Evolutionary conservation across 2,329 filamentous ascomycete species (phyloP), one percentile per base, ranked within the genome.

Genomic region (Mariannaea sp.): DNA sequence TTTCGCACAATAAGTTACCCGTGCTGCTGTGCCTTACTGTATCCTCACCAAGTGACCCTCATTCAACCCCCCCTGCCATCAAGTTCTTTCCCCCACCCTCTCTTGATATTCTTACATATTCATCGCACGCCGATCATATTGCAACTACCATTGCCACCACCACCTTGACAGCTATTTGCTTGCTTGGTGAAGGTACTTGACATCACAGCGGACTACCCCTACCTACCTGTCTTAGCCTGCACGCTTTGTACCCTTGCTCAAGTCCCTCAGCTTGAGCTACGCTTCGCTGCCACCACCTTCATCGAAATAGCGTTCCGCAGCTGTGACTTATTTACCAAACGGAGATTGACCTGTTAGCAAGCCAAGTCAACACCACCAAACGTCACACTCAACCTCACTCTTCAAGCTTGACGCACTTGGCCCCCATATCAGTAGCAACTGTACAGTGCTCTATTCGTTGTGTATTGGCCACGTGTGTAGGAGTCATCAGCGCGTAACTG

Each of bases 391-490:
- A 38, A 39, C 29, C 32, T 26, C 24, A 17, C 17, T 16, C 24
- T 27, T 20, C 16, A 33, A 27, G 22, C 38, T 33, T 27, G 40
- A 17, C 16, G 22, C 8, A 24, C 8, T 24, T 24, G 22, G 22
- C 8, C 8, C 8, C 8, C 22, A 24, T 24, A 24, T 24, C 8
- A 24, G 22, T 24, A 24, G 22, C 22, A 24, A 24, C 22, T 9
- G 10, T 22, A 26, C 30, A 13, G n/a, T 9, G n/a, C 22, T 13
- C 26, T 22, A 27, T 14, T 30, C 10, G 26, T 22, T 26, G 24
- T 33, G 32, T 35, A 35, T 29, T 39, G 38, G 38, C 19, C 50
- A 48, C 50, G 43, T 53, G 50, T 22, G 33, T 30, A 24, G 35
- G 24, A 38, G 24, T 32, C 17, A 19, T 24, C 22, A 24, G 5